These are phyloP conservation scores for Podila epicladia DNA, from an alignment of 192 early-diverging fungal species.

Conservation along the genomic window DNA sequence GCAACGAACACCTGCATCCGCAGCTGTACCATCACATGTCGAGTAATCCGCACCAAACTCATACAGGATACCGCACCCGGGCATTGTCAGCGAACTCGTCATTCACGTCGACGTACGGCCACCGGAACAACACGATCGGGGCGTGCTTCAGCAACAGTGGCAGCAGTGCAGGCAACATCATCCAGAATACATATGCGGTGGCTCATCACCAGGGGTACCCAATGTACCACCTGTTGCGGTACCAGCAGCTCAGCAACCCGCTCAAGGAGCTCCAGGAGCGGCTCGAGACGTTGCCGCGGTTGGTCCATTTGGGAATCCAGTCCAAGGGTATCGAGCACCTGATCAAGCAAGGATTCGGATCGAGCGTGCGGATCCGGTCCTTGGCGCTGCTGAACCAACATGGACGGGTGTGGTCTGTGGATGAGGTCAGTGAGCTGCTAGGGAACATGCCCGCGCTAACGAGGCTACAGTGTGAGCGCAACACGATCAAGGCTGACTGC, in stretches of 20 bases:
- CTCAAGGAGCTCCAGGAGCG: constrained; percentile 25
- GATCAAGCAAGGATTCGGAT: constrained; percentile 33
- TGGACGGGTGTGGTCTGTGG: constrained; percentile 24
- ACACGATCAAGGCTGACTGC: constrained; percentile 17
- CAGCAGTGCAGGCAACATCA: constrained; percentile 12
- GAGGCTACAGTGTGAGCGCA: constrained; percentile 32
- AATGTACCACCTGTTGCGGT: constrained; percentile 42
- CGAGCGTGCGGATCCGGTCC: constrained; percentile 23
- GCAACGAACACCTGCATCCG: constrained; percentile 41
- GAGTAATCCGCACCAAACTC: constrained; percentile 34
- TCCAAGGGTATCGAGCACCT: constrained; percentile 43
- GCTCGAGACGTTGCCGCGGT: constrained; percentile 28
- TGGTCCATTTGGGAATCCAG: constrained; percentile 32
- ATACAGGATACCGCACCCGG: constrained; percentile 2
- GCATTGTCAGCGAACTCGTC: background rate
- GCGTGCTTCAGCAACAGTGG: background rate
- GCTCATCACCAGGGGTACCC: constrained; percentile 43
- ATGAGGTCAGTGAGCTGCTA: constrained; percentile 27
- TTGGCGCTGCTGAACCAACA: constrained; percentile 38
- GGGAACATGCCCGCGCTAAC: constrained; percentile 23
- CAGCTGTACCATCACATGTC: constrained; percentile 49
- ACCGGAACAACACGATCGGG: background rate
- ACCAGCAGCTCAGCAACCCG: constrained; percentile 22
- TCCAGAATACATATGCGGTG: constrained; percentile 28
- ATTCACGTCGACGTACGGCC: background rate